Percentiles rank a stretch among this genome's conserved stretches.
phyloP scores from a whole-genome alignment of 495 filamentous ascomycete species.

The Cetradonia linearis region DNA sequence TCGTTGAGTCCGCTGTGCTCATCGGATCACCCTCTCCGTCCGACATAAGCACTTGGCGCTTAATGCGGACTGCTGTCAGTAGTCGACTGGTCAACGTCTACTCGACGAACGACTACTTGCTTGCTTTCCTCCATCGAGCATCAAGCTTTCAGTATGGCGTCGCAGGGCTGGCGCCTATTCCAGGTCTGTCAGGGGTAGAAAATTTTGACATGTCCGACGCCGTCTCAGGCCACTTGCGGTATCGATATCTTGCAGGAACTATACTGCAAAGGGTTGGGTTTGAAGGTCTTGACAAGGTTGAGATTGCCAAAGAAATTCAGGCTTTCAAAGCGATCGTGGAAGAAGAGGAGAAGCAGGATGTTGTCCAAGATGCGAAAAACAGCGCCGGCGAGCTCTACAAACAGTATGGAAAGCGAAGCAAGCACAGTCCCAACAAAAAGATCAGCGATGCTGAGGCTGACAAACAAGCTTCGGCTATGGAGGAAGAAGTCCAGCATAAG shows the following conservation, averaged over 20 bases:
- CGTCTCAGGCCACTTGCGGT: conserved; percentile 62
- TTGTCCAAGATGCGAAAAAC: conserved; percentile 37
- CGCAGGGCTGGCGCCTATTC: conserved; percentile 59
- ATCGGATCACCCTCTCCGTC: conserved; percentile 76
- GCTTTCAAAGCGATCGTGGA: conserved; percentile 47
- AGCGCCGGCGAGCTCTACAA: conserved; percentile 33
- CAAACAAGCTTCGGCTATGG: conserved; percentile 25
- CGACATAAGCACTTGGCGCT: conserved; percentile 51
- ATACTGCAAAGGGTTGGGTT: conserved; percentile 62
- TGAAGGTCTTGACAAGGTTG: conserved; percentile 46
- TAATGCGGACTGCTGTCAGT: conserved; percentile 59
- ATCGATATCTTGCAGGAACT: conserved; percentile 56
- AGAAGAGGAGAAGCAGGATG: conserved; percentile 39
- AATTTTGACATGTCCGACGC: conserved; percentile 66
- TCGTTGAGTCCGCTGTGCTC: conserved; percentile 75
- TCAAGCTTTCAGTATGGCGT: conserved; percentile 67
- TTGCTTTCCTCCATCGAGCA: conserved; percentile 68
- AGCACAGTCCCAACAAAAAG: conserved; percentile 16
- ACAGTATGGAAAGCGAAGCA: conserved; percentile 24
- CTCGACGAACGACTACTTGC: conserved; percentile 65
- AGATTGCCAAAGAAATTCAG: conserved; percentile 49
- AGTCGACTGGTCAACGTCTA: conserved; percentile 70
- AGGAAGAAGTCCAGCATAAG: conserved; percentile 39
- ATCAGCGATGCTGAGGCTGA: conserved; percentile 24
- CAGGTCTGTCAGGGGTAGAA: conserved; percentile 56